Evolutionary conservation across 495 filamentous ascomycete species (phyloP).

Genomic region (Talaromyces nanjingensis): DNA sequence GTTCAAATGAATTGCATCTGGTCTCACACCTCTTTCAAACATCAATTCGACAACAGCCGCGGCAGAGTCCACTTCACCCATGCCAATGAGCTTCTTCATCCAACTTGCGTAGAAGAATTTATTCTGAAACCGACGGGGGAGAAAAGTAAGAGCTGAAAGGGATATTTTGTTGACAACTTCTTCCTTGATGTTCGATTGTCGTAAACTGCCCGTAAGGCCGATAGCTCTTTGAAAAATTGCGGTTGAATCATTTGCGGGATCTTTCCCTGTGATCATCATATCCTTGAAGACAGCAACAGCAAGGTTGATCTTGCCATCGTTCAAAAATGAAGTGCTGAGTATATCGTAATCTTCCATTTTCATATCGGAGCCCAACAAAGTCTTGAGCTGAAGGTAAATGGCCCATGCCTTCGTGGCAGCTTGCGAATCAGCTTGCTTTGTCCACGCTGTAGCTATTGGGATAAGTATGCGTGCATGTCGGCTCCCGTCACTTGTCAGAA

Average conservation of each 20-base stretch:
- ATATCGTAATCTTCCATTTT: slow-evolving; percentile 69
- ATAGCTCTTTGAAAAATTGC: slow-evolving; percentile 40
- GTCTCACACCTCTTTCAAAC: slow-evolving; percentile 54
- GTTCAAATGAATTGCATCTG: slow-evolving; percentile 65
- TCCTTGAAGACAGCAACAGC: slow-evolving; percentile 72
- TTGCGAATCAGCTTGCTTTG: slow-evolving; percentile 26
- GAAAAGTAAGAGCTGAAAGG: slow-evolving; percentile 38
- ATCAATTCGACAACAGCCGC: slow-evolving; percentile 61
- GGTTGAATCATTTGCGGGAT: slow-evolving; percentile 40
- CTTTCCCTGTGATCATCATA: slow-evolving; percentile 66
- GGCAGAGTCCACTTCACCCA: slow-evolving; percentile 62
- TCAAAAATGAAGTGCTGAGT: slow-evolving; percentile 56
- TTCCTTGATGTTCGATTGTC: slow-evolving; percentile 40
- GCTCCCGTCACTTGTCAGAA: slow-evolving; percentile 44
- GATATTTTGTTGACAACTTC: slow-evolving; percentile 45
- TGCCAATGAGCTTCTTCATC: slow-evolving; percentile 72
- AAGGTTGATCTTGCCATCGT: slow-evolving; percentile 49
- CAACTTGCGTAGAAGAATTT: slow-evolving; percentile 77
- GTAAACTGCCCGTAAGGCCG: slow-evolving; percentile 36
- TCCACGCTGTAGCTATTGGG: slow-evolving; percentile 51
- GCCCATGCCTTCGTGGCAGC: slow-evolving; percentile 56
- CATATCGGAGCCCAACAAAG: slow-evolving; percentile 53
- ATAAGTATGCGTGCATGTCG: slow-evolving; percentile 54
- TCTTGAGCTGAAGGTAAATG: slow-evolving; percentile 55
- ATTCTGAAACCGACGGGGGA: slow-evolving; percentile 61